Conservation (phyloP, 306 rosid species). For the Trifolium subterraneum region DNA sequence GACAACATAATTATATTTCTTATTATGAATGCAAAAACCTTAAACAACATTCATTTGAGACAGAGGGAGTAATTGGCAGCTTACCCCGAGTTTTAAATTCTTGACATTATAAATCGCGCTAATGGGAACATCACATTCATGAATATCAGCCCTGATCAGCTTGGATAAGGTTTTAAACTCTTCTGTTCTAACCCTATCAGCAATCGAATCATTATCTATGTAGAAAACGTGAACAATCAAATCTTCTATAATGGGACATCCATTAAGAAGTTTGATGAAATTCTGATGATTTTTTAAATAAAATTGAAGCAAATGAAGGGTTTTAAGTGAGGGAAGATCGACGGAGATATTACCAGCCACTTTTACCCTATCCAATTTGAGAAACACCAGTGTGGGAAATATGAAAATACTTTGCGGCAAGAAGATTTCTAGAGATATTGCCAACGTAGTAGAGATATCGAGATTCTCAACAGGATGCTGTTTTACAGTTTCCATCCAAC, state of each 20-base stretch:
- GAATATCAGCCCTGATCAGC: background rate
- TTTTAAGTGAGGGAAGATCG: background rate
- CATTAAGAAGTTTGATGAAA: background rate
- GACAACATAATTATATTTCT: no score
- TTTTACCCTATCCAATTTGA: background rate
- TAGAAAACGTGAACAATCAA: background rate
- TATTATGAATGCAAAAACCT: no score
- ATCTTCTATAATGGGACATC: background rate
- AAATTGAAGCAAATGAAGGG: background rate
- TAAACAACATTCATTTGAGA: no score
- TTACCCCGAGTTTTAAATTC: background rate
- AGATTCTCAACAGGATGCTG: background rate
- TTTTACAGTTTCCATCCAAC: background rate
- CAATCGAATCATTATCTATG: no score
- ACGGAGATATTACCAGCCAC: background rate
- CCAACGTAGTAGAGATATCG: no score
- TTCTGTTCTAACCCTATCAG: no score
- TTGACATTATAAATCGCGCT: background rate
- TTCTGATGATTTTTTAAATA: background rate
- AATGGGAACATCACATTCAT: background rate
- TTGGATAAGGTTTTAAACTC: background rate
- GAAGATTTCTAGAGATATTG: no score
- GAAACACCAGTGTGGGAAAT: background rate
- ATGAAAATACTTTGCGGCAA: background rate
- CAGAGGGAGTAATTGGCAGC: no score